Evolutionary conservation across 1,284 basidiomycete species (phyloP).

Genomic region (Papiliotrema flavescens): DNA sequence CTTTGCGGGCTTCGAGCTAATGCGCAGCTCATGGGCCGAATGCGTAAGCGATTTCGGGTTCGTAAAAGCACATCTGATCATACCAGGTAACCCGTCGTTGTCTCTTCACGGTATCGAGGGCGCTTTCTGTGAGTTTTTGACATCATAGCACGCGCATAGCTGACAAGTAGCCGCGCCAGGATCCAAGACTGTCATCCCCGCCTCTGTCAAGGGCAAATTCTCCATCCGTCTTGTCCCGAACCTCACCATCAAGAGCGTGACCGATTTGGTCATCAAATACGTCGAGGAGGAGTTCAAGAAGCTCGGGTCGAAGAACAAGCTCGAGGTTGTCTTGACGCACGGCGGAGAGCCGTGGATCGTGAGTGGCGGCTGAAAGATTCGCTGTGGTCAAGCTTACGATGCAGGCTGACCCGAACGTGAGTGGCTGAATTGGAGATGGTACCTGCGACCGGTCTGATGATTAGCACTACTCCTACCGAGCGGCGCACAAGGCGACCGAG

Average conservation of each 20-base stretch:
- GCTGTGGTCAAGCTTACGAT: not conserved
- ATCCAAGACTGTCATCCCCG: conserved; percentile 92
- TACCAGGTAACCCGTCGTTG: conserved; percentile 64
- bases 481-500: conserved; percentile 72
- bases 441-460: not conserved
- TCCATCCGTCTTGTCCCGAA: conserved; percentile 84
- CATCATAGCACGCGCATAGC: conserved; percentile 18
- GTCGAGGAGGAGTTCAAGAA: conserved; percentile 76
- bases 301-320: conserved; percentile 75
- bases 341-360: conserved; percentile 86
- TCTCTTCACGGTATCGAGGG: conserved; percentile 97
- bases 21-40: conserved; percentile 44
- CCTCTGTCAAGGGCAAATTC: conserved; percentile 87
- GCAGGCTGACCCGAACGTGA: conserved; percentile 38
- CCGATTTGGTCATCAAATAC: conserved; percentile 68
- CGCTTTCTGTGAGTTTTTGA: conserved; percentile 73
- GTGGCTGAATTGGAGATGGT: not conserved
- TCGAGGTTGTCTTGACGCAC: conserved; percentile 65
- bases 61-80: not conserved
- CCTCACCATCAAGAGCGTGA: conserved; percentile 69
- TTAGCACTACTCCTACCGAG: conserved; percentile 89
- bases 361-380: conserved; percentile 9
- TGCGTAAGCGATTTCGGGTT: conserved; percentile 24
- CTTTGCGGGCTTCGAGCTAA: not conserved
- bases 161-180: conserved; percentile 57